A percentile compares a stretch with the other conserved stretches of the same genome.
These are phyloP conservation scores for Akebia trifoliata DNA, from an alignment of 164 flowering plant species.

Conservation along the genomic window DNA sequence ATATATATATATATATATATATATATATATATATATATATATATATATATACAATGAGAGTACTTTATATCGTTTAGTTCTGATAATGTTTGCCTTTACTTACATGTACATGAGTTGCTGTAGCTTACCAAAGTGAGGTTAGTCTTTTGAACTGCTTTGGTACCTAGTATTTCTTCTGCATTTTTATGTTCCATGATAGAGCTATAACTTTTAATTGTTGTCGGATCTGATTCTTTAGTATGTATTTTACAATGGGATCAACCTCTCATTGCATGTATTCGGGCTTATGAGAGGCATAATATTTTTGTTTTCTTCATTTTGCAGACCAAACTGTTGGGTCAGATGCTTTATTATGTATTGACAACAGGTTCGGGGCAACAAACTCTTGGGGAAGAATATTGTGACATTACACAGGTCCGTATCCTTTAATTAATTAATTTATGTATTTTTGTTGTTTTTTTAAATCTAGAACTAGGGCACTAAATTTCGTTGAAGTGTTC, in stretches of 20 bases:
- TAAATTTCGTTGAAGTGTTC: neutral
- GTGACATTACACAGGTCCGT: conserved; percentile 89
- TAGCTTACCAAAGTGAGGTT: conserved; percentile 92
- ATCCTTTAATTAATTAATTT: neutral
- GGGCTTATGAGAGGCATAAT: no score
- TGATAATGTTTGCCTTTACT: neutral
- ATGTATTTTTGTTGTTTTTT: neutral
- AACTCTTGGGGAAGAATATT: conserved; percentile 95
- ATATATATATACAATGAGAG: no score
- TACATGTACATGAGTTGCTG: conserved; percentile 83
- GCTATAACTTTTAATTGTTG: neutral
- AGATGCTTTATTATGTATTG: conserved; percentile 84
- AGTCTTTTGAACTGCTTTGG: conserved; percentile 1
- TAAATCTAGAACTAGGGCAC: neutral
- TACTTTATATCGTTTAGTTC: neutral
- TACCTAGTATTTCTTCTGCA: neutral
- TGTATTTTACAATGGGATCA: no score
- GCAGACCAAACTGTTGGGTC: conserved; percentile 91
- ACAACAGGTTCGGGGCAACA: conserved; percentile 99
- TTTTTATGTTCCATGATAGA: no score
- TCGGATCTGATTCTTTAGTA: neutral
- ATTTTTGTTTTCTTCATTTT: no score
- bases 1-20: no score
- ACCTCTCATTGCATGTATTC: no score
- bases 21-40: neutral